A percentile compares a stretch with the other conserved stretches of the same genome.
These are phyloP conservation scores for Lecanicillium sp. DNA, from an alignment of 2,329 filamentous ascomycete species.

Conservation along the genomic window DNA sequence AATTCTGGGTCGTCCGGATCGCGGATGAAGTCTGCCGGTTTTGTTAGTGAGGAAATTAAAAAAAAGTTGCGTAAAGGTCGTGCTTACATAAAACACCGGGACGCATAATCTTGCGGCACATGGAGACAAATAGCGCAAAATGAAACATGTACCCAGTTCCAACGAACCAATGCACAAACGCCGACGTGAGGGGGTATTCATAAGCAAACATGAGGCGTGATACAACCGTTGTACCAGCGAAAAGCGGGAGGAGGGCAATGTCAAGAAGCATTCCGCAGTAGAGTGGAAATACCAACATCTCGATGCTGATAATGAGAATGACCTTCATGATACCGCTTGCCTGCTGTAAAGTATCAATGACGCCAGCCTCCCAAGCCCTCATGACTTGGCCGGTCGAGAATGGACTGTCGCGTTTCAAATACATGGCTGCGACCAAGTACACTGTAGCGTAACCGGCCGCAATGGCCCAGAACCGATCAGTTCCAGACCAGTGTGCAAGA, in stretches of 20 bases:
- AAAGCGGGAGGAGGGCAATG: conserved; percentile 78
- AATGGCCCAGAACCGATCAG: conserved; percentile 63
- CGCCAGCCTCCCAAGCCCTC: conserved; percentile 61
- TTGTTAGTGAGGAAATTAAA: conserved; percentile 26
- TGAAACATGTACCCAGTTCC: conserved; percentile 99
- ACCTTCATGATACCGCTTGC: conserved; percentile 97
- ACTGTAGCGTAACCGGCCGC: conserved; percentile 73
- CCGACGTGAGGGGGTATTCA: conserved; percentile 75
- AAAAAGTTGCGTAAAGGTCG: conserved; percentile 10
- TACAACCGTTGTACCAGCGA: conserved; percentile 68
- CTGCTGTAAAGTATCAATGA: conserved; percentile 81
- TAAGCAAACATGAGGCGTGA: conserved; percentile 72
- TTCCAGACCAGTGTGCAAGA: conserved; percentile 58
- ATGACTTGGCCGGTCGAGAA: conserved; percentile 50
- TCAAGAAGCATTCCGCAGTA: conserved; percentile 93
- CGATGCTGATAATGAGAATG: conserved; percentile 95
- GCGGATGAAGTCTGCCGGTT: conserved; percentile 67
- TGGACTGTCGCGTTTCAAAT: conserved; percentile 65
- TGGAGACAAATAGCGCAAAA: conserved; percentile 95
- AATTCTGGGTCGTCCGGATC: conserved; percentile 98
- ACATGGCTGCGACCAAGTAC: conserved; percentile 65
- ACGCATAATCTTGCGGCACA: conserved; percentile 97
- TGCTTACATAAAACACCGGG: conserved; percentile 81
- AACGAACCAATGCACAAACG: conserved; percentile 98
- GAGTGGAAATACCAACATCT: conserved; percentile 94